phyloP scores from a whole-genome alignment of 164 flowering plant genomes.

The Saururus chinensis region DNA sequence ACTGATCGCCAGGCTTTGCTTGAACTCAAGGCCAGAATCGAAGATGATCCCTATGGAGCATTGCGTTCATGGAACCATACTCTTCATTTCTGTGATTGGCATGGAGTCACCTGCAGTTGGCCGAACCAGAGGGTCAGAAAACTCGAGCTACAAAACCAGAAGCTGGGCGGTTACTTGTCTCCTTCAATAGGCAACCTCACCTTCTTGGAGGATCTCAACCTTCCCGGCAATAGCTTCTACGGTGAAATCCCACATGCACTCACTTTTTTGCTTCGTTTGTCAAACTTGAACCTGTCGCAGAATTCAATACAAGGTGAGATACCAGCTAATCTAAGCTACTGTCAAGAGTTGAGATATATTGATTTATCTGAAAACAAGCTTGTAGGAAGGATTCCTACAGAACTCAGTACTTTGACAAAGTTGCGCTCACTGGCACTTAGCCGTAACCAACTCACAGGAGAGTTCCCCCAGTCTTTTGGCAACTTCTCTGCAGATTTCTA shows the following conservation, averaged over 20 bases:
- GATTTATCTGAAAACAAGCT: constrained; percentile 21
- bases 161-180: constrained; percentile 20
- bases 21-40: constrained; percentile 7
- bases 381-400: constrained; percentile 24
- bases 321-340: constrained; percentile 18
- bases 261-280: constrained; percentile 19
- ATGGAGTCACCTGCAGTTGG: constrained; percentile 17
- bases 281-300: constrained; percentile 19
- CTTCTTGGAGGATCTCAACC: constrained; percentile 23
- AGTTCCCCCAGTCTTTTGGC: constrained; percentile 24
- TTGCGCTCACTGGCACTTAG: constrained; percentile 17
- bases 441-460: constrained; percentile 23
- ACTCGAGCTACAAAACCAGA: constrained; percentile 15
- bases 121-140: constrained; percentile 14
- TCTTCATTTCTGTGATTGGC: constrained; percentile 14
- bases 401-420: constrained; percentile 16
- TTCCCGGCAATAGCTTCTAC: constrained; percentile 21
- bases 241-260: constrained; percentile 27
- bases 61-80: constrained; percentile 14
- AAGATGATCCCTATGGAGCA: constrained; percentile 9
- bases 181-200: constrained; percentile 39
- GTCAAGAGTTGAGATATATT: constrained; percentile 13
- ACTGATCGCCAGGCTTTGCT: constrained; percentile 12
- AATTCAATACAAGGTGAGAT: constrained; percentile 25
- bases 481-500: constrained; percentile 23